Evolutionary conservation across 805 yeast species (phyloP).

Genomic region (Lipomyces yamadae): DNA sequence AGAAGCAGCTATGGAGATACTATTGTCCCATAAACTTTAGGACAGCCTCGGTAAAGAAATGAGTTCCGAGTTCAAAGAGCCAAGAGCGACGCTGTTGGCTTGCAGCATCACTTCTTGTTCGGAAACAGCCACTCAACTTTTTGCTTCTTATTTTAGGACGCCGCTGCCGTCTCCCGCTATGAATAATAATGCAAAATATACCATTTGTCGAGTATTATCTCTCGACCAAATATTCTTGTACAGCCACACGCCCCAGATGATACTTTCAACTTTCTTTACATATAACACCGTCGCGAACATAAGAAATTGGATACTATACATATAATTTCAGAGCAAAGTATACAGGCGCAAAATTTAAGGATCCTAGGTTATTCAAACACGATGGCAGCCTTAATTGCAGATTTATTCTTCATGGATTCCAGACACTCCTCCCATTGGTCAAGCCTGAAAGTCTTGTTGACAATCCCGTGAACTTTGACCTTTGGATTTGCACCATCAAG

Average conservation of each 20-base stretch:
- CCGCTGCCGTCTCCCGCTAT: too few relatives aligned
- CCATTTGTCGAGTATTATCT: neutral
- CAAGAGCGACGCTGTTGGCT: too few relatives aligned
- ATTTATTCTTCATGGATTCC: constrained; percentile 33
- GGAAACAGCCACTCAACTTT: too few relatives aligned
- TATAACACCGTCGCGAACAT: neutral
- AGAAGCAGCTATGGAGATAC: too few relatives aligned
- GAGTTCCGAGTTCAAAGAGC: too few relatives aligned
- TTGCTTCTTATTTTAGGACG: too few relatives aligned
- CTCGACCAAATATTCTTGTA: neutral
- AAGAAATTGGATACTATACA: neutral
- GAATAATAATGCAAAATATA: neutral
- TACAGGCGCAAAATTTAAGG: neutral
- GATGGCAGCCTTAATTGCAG: constrained; percentile 36
- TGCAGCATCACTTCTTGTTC: too few relatives aligned
- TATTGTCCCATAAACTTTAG: too few relatives aligned
- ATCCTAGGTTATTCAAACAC: constrained; percentile 21
- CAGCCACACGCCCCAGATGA: neutral
- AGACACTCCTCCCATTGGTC: constrained; percentile 38
- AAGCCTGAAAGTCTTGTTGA: constrained; percentile 33
- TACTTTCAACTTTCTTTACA: neutral
- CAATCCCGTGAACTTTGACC: constrained; percentile 33
- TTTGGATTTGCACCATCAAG: constrained; percentile 35
- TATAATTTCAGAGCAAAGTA: neutral
- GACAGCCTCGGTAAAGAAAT: too few relatives aligned